Conservation (phyloP, 2,329 filamentous ascomycete genomes). For the Lachnellula willkommii region DNA sequence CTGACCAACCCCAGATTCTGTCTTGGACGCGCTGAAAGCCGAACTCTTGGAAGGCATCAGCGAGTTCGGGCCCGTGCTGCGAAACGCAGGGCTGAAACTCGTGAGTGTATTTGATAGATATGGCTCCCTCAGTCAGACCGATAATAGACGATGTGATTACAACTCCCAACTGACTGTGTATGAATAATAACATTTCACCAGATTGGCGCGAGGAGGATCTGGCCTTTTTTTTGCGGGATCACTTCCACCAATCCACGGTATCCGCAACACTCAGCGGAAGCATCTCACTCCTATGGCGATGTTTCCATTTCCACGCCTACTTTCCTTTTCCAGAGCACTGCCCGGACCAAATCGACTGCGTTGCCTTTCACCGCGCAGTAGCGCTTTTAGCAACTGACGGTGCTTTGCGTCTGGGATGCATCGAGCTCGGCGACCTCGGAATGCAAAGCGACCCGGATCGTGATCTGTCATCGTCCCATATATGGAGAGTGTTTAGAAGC, state of each 20-base stretch:
- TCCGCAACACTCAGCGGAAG: background rate
- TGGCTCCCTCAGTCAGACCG: background rate
- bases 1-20: background rate
- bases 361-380: too few relatives aligned
- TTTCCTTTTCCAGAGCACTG: background rate
- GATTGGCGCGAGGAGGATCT: background rate
- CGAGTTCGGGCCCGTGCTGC: background rate
- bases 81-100: background rate
- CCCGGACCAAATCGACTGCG: too few relatives aligned
- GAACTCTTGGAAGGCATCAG: background rate
- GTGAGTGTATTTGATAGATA: background rate
- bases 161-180: background rate
- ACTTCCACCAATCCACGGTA: background rate
- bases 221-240: background rate
- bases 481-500: too few relatives aligned
- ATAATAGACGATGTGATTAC: background rate
- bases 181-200: background rate
- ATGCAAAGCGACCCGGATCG: too few relatives aligned
- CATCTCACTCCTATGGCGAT: background rate
- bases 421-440: too few relatives aligned
- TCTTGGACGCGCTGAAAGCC: background rate
- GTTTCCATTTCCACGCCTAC: background rate
- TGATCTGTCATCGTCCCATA: too few relatives aligned
- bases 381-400: too few relatives aligned
- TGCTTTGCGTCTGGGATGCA: too few relatives aligned